Evolutionary conservation across 1,139 yeast species (phyloP).

Genomic region (Kurtzmaniella natalensis): DNA sequence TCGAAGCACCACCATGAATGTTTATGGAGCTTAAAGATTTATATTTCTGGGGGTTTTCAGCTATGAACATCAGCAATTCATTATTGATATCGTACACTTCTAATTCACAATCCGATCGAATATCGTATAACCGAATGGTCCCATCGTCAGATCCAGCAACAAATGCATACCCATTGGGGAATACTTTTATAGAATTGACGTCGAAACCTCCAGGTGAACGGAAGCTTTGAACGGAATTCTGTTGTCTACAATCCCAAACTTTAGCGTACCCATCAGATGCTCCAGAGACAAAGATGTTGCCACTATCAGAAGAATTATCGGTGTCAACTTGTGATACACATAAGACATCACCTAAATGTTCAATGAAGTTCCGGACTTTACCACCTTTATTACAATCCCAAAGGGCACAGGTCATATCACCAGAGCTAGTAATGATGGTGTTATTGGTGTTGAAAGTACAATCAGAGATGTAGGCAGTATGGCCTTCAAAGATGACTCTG

Average conservation of each 20-base stretch:
- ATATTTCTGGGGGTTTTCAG: not conserved
- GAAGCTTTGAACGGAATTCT: slow-evolving; percentile 55
- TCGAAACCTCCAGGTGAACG: slow-evolving; percentile 56
- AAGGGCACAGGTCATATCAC: slow-evolving; percentile 74
- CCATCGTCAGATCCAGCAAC: slow-evolving; percentile 82
- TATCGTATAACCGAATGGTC: slow-evolving; percentile 63
- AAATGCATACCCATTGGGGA: slow-evolving; percentile 67
- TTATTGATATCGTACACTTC: slow-evolving; percentile 44
- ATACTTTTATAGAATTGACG: slow-evolving; percentile 59
- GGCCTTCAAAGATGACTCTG: slow-evolving; percentile 64
- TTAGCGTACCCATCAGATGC: slow-evolving; percentile 71
- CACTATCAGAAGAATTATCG: slow-evolving; percentile 13
- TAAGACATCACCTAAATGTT: slow-evolving; percentile 79
- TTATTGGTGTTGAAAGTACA: slow-evolving; percentile 56
- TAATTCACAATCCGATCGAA: slow-evolving; percentile 72
- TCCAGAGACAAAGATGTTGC: slow-evolving; percentile 57
- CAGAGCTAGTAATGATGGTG: slow-evolving; percentile 67
- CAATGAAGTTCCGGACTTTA: slow-evolving; percentile 54
- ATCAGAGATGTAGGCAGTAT: slow-evolving; percentile 77
- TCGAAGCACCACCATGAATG: slow-evolving; percentile 2
- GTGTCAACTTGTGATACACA: slow-evolving; percentile 38
- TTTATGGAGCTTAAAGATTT: slow-evolving; percentile 9
- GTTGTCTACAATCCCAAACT: slow-evolving; percentile 65
- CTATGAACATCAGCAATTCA: slow-evolving; percentile 1
- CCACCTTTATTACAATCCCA: slow-evolving; percentile 75